Base-by-base conservation (phyloP, 768 basidiomycete genomes). In the Boletus subparvulus region DNA sequence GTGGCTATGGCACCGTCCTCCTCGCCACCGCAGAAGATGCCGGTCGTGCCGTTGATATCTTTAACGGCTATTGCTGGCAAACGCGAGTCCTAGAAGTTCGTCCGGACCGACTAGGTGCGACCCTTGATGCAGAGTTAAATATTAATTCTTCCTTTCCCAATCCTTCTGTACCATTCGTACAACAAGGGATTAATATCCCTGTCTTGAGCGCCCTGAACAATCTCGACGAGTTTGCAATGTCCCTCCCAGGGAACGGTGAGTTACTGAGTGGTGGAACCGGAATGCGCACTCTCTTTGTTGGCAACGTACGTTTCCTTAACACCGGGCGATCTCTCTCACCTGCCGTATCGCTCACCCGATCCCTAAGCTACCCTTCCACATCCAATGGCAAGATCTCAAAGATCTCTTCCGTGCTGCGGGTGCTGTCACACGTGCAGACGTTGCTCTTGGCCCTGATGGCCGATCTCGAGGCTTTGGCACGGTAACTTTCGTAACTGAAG, bases 371-470 rank as follows among this genome's bases (percentile, higher is more conserved):
- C 93, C 93, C 0, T 94, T 94, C 73, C 93, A 94, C 64, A 89
- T 88, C 63, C 93, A 94, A 74, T 99, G 96, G 96, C 96, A 98
- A 73, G 96, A 98, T 68, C 80, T 99, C 43, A 98, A 98, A 73
- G 95, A 98, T 73, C 80, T 98, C 6, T 96, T 98, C 69, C 84
- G 95, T 28, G 86, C 90, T 60, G 93, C 92, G 2, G 95, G 96
- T 17, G 86, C 89, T 19, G 89, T 98, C 52, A 76, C 94, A 36
- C 85, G 96, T 24, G 96, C 96, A 11, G 94, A 96, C 62, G 90
- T 97, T 21, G 90, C 90, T 17, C 82, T 93, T 33, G 92, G 92
- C 36, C 83, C 83, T 6, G 94, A 97, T 67, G 92, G 93, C 13
- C 83, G 94, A 36, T 93, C 92, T 37, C 78, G 93, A 50, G 97